phyloP scores from a whole-genome alignment of 225 moss, liverwort and hornwort genomes.

The Asterella californica region DNA sequence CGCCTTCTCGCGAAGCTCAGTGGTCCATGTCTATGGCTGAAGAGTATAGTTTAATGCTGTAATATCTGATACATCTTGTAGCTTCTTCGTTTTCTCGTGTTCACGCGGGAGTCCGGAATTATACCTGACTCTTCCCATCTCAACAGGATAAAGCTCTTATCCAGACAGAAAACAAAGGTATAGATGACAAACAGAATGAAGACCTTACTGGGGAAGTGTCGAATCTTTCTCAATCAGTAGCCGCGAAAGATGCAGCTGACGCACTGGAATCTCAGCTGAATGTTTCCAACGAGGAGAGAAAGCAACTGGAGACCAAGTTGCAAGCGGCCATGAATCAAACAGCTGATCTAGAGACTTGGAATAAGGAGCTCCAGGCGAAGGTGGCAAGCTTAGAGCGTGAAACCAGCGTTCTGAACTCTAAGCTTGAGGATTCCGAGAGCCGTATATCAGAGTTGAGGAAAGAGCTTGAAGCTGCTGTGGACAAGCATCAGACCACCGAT shows the following conservation, averaged over 20 bases:
- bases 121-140: neutral
- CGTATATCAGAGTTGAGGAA: neutral
- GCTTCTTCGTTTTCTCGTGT: no score
- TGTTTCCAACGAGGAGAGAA: no score
- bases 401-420: slow-evolving; percentile 6
- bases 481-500: neutral
- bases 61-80: no score
- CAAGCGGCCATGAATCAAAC: neutral
- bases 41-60: no score
- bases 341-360: neutral
- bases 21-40: no score
- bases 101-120: neutral
- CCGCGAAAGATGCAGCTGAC: no score
- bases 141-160: neutral
- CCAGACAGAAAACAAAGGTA: neutral
- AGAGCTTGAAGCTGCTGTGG: neutral
- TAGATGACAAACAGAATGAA: neutral
- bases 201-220: neutral
- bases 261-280: neutral
- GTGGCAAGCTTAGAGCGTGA: slow-evolving; percentile 5
- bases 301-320: no score
- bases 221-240: neutral
- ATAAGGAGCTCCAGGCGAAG: slow-evolving; percentile 3
- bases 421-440: neutral
- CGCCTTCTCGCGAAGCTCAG: no score